phyloP scores from a whole-genome alignment of 257 asterid species.

The Ilex asprella region DNA sequence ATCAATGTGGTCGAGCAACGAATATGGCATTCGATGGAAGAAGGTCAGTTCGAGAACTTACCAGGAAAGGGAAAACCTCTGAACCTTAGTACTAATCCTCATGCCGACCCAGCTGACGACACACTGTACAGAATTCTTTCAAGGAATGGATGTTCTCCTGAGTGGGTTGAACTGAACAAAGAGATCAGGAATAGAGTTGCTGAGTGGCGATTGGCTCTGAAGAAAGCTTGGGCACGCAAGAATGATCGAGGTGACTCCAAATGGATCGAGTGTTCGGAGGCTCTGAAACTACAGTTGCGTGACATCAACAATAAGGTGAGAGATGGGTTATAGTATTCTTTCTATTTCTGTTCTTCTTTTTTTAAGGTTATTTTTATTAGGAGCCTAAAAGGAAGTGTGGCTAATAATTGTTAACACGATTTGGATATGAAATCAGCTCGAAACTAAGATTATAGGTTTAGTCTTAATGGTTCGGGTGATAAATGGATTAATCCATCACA shows the following conservation, averaged over 20 bases:
- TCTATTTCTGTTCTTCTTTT: background rate
- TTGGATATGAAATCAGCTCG: background rate
- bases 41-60: constrained; percentile 82
- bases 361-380: too few species aligned
- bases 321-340: background rate
- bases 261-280: constrained; percentile 57
- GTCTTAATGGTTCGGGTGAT: too few species aligned
- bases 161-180: constrained; percentile 93
- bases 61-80: constrained; percentile 89
- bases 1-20: constrained; percentile 73
- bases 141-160: constrained; percentile 80
- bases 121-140: constrained; percentile 73
- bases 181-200: constrained; percentile 50
- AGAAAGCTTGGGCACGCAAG: constrained; percentile 47
- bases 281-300: constrained; percentile 56
- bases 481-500: too few species aligned
- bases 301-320: constrained; percentile 66
- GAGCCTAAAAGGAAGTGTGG: background rate
- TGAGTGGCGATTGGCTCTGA: constrained; percentile 55
- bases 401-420: background rate
- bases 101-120: constrained; percentile 83
- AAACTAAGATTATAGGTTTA: too few species aligned
- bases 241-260: constrained; percentile 33
- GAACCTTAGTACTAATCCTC: constrained; percentile 71
- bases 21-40: constrained; percentile 89